These are phyloP conservation scores for Spergularia azorica DNA, from an alignment of 179 eudicot species.

Conservation along the genomic window DNA sequence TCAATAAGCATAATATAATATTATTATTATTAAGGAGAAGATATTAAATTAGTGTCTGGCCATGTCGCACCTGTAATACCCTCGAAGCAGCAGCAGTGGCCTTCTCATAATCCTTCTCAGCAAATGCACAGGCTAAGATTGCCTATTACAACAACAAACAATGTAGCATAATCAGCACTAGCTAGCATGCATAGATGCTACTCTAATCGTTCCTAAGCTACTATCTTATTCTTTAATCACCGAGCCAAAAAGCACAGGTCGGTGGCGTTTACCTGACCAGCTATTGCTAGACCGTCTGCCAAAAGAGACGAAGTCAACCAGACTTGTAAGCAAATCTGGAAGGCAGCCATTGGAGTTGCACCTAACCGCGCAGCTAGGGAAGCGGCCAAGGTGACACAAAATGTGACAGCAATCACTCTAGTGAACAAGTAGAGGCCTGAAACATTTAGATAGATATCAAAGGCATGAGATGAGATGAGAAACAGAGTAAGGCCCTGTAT, in stretches of 20 bases:
- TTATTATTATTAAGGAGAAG: too few species aligned
- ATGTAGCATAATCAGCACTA: not conserved
- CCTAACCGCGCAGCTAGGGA: conserved; percentile 95
- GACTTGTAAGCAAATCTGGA: conserved; percentile 91
- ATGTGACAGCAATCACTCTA: conserved; percentile 84
- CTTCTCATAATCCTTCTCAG: conserved; percentile 79
- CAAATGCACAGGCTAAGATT: conserved; percentile 96
- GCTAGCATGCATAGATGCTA: not conserved
- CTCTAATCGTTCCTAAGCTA: too few species aligned
- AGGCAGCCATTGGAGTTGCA: conserved; percentile 88
- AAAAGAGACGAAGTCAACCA: conserved; percentile 96
- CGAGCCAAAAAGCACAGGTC: too few species aligned
- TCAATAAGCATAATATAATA: not conserved
- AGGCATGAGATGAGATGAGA: too few species aligned
- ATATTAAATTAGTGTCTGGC: too few species aligned
- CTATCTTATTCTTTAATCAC: too few species aligned
- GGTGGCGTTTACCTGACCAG: conserved; percentile 73
- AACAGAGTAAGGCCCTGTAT: too few species aligned
- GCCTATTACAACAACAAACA: conserved; percentile 46
- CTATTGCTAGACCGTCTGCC: conserved; percentile 98
- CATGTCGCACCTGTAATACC: conserved; percentile 69
- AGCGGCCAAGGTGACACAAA: conserved; percentile 94
- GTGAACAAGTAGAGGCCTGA: conserved; percentile 71
- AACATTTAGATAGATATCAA: not conserved
- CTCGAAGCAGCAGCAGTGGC: conserved; percentile 77